These are phyloP conservation scores for Zygotorulaspora florentina DNA, from an alignment of 805 yeast genomes.

Conservation along the genomic window DNA sequence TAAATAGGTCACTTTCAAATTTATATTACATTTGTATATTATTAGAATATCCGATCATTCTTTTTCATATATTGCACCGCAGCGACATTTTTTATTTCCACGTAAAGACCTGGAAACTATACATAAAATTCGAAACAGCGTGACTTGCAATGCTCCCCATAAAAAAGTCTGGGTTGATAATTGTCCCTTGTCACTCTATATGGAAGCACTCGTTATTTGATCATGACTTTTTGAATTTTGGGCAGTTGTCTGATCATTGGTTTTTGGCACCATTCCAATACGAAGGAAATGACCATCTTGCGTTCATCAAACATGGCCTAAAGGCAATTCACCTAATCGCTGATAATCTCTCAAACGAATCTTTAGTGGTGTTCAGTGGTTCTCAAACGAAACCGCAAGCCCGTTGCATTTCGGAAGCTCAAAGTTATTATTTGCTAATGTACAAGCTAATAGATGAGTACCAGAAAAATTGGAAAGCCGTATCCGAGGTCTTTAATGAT, in stretches of 20 bases:
- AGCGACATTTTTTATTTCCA: background rate
- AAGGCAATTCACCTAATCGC: slow-evolving; percentile 39
- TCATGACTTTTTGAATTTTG: slow-evolving; percentile 37
- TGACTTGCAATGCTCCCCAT: background rate
- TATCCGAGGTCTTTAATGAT: slow-evolving; percentile 10
- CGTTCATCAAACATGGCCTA: slow-evolving; percentile 59
- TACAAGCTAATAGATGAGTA: slow-evolving; percentile 26
- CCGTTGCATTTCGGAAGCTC: slow-evolving; percentile 57
- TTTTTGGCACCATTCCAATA: slow-evolving; percentile 59
- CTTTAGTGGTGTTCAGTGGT: slow-evolving; percentile 52
- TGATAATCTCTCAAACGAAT: slow-evolving; percentile 26
- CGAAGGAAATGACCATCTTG: slow-evolving; percentile 64
- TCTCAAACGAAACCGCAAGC: slow-evolving; percentile 63
- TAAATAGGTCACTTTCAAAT: slow-evolving; percentile 39
- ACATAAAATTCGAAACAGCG: background rate
- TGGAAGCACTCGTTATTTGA: slow-evolving; percentile 39
- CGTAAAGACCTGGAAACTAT: background rate
- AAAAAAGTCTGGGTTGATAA: slow-evolving; percentile 34
- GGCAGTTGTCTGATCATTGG: slow-evolving; percentile 57
- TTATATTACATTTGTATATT: slow-evolving; percentile 7
- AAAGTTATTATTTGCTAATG: slow-evolving; percentile 50
- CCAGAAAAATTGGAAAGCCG: slow-evolving; percentile 9
- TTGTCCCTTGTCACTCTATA: slow-evolving; percentile 62
- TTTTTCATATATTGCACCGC: background rate
- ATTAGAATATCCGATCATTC: background rate